Evolutionary conservation across 2,329 filamentous ascomycete species (phyloP).

Genomic region (Ceratocystis harringtonii): DNA sequence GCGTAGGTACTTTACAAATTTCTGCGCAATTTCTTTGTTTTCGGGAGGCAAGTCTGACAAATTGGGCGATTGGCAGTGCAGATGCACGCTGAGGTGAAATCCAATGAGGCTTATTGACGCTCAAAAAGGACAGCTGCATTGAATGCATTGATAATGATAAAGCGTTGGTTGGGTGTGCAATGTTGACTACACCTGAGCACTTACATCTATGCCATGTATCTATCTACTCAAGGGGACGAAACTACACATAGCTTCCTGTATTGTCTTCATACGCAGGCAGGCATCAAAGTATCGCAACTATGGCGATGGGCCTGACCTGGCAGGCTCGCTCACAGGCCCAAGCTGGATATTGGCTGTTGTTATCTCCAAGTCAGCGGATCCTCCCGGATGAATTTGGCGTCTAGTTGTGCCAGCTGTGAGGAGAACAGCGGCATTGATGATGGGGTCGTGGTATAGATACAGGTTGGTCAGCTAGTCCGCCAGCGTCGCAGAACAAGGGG

Average conservation of each 20-base stretch:
- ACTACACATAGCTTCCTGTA: background rate
- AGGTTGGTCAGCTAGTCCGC: background rate
- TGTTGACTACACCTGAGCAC: too few relatives aligned
- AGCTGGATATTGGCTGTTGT: background rate
- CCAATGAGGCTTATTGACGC: background rate
- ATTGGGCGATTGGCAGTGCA: background rate
- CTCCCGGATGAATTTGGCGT: background rate
- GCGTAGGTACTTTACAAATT: background rate
- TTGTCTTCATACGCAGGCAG: background rate
- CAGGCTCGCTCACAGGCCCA: background rate
- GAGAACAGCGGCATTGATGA: background rate
- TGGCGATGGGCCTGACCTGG: background rate
- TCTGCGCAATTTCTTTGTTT: background rate
- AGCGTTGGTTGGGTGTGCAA: too few relatives aligned
- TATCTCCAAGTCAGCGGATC: background rate
- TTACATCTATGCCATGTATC: too few relatives aligned
- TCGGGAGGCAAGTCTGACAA: background rate
- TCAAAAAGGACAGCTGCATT: background rate
- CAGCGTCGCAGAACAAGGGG: background rate
- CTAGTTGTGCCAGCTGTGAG: background rate
- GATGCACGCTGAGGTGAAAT: background rate
- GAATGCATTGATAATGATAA: background rate
- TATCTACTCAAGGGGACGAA: background rate
- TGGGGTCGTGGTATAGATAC: background rate
- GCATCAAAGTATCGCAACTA: background rate